phyloP scores from a whole-genome alignment of 768 basidiomycete genomes.

The Pisolithus marmoratus region DNA sequence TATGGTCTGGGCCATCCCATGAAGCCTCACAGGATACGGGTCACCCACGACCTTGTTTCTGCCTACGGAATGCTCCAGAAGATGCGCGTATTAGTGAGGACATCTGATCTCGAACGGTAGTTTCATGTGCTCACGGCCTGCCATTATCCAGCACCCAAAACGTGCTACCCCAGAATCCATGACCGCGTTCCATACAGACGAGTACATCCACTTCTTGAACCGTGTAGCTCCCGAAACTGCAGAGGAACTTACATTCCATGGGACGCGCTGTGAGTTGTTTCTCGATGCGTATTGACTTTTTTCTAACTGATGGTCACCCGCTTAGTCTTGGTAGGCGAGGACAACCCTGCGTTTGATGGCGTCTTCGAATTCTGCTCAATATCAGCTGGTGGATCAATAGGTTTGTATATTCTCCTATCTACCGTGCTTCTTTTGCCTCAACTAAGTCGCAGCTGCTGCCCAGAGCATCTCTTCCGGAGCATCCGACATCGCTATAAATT shows the following conservation, averaged over 20 bases:
- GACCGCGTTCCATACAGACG: conserved; percentile 97
- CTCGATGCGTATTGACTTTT: background rate
- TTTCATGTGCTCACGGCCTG: background rate
- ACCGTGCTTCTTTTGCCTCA: background rate
- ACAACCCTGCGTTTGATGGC: conserved; percentile 96
- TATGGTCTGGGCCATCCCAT: conserved; percentile 90
- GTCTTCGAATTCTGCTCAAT: conserved; percentile 97
- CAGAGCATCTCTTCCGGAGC: conserved; percentile 73
- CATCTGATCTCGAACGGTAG: background rate
- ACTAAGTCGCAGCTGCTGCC: conserved; percentile 58
- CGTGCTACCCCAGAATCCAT: conserved; percentile 70
- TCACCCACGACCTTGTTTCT: conserved; percentile 87
- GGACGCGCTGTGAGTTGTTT: conserved; percentile 68
- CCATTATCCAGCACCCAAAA: conserved; percentile 51
- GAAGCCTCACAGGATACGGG: conserved; percentile 93
- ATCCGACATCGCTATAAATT: conserved; percentile 84
- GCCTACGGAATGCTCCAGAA: conserved; percentile 92
- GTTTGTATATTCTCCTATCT: conserved; percentile 36
- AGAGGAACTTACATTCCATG: conserved; percentile 78
- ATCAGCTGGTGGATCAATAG: conserved; percentile 91
- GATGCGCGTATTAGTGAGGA: conserved; percentile 81
- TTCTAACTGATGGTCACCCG: conserved; percentile 2
- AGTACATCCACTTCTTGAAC: conserved; percentile 90
- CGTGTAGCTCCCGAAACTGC: conserved; percentile 89
- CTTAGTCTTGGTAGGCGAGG: conserved; percentile 69